A percentile compares a stretch with the other conserved stretches of the same genome.
These are phyloP conservation scores for Rhododendron ovatum DNA, from an alignment of 148 eudicot species.

Conservation along the genomic window DNA sequence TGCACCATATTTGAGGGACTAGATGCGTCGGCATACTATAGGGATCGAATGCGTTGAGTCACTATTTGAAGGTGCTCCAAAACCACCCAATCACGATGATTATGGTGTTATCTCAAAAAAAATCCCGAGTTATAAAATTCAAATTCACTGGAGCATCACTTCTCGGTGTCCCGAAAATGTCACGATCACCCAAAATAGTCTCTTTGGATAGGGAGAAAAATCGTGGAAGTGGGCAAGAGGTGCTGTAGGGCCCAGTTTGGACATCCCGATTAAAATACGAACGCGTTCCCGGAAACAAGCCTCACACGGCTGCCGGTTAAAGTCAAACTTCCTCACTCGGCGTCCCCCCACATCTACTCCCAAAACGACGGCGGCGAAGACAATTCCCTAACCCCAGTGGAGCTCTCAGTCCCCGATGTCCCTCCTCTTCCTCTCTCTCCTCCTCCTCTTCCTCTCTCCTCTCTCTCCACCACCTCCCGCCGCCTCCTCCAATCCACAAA, in stretches of 20 bases:
- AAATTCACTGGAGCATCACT: too few species aligned
- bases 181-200: too few species aligned
- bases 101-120: too few species aligned
- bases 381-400: neutral
- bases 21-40: too few species aligned
- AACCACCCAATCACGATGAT: too few species aligned
- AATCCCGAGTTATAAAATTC: too few species aligned
- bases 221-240: neutral
- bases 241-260: neutral
- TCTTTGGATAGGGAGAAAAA: neutral
- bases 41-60: too few species aligned
- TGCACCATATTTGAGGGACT: too few species aligned
- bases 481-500: constrained; percentile 9
- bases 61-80: too few species aligned
- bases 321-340: neutral
- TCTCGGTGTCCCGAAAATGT: too few species aligned
- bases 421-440: neutral
- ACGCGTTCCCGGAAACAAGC: neutral
- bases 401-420: constrained; percentile 2
- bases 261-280: neutral
- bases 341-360: neutral
- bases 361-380: neutral
- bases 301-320: neutral
- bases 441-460: neutral
- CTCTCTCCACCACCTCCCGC: neutral